Percentiles rank a stretch among this genome's conserved stretches.
Evolutionary conservation across 768 basidiomycete species (phyloP).

Genomic region (Termitomyces sp.): DNA sequence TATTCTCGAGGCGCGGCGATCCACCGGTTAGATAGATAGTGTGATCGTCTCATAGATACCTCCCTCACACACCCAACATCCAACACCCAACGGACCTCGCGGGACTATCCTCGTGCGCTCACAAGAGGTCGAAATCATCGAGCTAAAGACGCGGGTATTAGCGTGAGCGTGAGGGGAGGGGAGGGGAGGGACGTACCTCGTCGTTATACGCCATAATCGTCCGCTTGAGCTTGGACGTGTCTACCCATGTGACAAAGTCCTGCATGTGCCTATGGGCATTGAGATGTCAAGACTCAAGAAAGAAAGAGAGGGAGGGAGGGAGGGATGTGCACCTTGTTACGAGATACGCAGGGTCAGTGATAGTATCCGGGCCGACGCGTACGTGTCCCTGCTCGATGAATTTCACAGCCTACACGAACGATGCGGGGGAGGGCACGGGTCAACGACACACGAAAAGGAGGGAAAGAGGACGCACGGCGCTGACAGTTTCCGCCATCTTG

Average conservation of each 20-base stretch:
- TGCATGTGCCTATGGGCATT: constrained; percentile 75
- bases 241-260: constrained; percentile 99
- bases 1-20: no score
- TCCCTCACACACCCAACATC: no score
- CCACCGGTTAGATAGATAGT: no score
- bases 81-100: no score
- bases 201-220: constrained; percentile 96
- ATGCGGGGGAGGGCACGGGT: no score
- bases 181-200: constrained; percentile 59
- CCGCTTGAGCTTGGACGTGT: constrained; percentile 93
- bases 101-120: no score
- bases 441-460: background rate
- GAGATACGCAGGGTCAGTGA: constrained; percentile 94
- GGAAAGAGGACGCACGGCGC: constrained; percentile 54
- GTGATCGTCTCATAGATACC: no score
- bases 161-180: no score
- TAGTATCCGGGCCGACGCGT: constrained; percentile 91
- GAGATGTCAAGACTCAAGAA: background rate
- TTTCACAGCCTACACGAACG: constrained; percentile 93
- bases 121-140: background rate
- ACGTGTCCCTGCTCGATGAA: constrained; percentile 99
- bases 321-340: constrained; percentile 65
- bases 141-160: no score
- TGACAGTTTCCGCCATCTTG: constrained; percentile 95
- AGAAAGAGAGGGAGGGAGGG: background rate